phyloP scores from a whole-genome alignment of 192 early-diverging fungal genomes.

The Coemansia sp. region DNA sequence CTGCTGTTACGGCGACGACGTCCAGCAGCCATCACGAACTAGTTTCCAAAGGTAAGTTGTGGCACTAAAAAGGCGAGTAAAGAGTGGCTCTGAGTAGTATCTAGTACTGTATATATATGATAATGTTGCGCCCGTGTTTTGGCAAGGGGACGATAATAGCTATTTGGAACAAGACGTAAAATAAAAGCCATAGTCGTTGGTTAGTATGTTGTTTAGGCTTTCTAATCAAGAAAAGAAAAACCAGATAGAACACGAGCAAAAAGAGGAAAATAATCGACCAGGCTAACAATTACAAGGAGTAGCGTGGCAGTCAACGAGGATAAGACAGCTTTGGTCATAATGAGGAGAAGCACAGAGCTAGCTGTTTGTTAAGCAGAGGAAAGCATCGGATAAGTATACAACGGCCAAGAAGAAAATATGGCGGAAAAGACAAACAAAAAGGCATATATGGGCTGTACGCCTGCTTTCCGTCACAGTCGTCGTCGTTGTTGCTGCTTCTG shows the following conservation, averaged over 20 bases:
- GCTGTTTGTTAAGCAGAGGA: not conserved
- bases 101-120: not conserved
- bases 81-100: not conserved
- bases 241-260: not conserved
- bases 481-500: not conserved
- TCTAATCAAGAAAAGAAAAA: not conserved
- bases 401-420: not conserved
- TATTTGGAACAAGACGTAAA: not conserved
- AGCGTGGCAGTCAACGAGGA: too few species aligned
- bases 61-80: not conserved
- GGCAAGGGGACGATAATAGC: not conserved
- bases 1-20: constrained; percentile 33
- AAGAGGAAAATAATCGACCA: too few species aligned
- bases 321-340: not conserved
- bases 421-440: not conserved
- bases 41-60: constrained; percentile 3
- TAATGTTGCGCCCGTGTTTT: not conserved
- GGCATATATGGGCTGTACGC: not conserved
- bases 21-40: constrained; percentile 16
- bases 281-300: not conserved
- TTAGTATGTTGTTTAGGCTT: not conserved
- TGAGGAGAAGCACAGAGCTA: not conserved
- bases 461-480: not conserved
- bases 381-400: not conserved
- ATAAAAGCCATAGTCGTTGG: not conserved